Evolutionary conservation across 306 rosid genomes (phyloP), one percentile per base, ranked within the genome.

Genomic region (Aeschynomene evenia): DNA sequence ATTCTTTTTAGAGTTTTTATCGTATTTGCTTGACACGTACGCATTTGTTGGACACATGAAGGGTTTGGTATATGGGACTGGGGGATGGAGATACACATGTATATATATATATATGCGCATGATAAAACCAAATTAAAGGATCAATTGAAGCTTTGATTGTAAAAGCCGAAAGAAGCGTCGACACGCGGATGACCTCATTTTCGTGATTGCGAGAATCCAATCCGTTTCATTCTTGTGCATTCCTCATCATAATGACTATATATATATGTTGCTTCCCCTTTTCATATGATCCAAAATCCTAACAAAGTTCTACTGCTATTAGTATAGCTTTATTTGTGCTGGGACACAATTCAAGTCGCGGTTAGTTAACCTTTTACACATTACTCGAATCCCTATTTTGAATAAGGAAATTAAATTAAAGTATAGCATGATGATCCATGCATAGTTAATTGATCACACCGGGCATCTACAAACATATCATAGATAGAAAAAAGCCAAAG

Each of bases 41-140:
- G 34, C 28, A 34, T 71, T 22, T 46, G 68, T 22, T 46, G 68
- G 37, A 62, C 40, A 48, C 63, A 70, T 43, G 70, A 29, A 59
- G n/a, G 12, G n/a, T n/a, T n/a, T n/a, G n/a, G n/a, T n/a, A n/a
- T n/a, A n/a, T n/a, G n/a, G n/a, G n/a, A n/a, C n/a, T n/a, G n/a
- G n/a, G n/a, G n/a, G n/a, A n/a, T n/a, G n/a, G n/a, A n/a, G n/a
- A n/a, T n/a, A n/a, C n/a, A n/a, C n/a, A n/a, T n/a, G n/a, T n/a
- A n/a, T n/a, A n/a, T 4, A 45, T 43, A 7, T 6, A 45, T 2
- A 71, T 5, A 22, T 34, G 37, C 59, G 26, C 68, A 49, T 26
- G 60, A 33, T 12, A 63, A 77, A 67, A 76, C 54, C n/a, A n/a
- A n/a, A n/a, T n/a, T n/a, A n/a, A n/a, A n/a, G n/a, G 14, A 68